Evolutionary conservation across 345 rosid species (phyloP).

Genomic region (Noccaea bulbosa): DNA sequence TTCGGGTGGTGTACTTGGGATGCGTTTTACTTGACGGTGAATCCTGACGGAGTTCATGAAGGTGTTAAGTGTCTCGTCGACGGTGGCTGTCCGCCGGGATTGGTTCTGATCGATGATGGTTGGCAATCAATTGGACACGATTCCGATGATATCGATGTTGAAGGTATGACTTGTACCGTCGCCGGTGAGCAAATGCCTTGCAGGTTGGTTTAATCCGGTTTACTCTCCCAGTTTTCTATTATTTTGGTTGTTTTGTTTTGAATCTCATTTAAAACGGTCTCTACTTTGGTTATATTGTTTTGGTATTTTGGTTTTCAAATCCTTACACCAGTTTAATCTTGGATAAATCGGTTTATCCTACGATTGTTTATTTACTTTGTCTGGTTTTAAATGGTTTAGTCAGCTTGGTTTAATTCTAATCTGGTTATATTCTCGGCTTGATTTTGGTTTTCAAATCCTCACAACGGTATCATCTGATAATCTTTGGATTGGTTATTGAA

Average conservation of each 20-base stretch:
- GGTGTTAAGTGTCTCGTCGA: constrained; percentile 77
- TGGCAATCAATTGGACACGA: constrained; percentile 95
- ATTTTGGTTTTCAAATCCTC: neutral
- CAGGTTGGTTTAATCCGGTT: constrained; percentile 49
- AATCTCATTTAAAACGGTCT: neutral
- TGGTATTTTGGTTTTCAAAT: neutral
- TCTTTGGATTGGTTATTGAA: neutral
- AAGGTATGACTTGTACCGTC: constrained; percentile 68
- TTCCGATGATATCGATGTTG: constrained; percentile 65
- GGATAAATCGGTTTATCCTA: neutral
- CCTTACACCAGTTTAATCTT: neutral
- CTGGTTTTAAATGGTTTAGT: neutral
- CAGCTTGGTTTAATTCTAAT: neutral
- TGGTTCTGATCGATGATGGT: constrained; percentile 93
- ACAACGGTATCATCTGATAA: no score
- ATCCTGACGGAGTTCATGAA: constrained; percentile 78
- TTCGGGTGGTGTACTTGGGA: constrained; percentile 99
- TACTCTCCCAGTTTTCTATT: neutral
- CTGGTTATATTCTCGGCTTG: neutral
- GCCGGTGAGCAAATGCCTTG: constrained; percentile 99
- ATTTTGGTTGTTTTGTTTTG: no score
- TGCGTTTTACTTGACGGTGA: constrained; percentile 86
- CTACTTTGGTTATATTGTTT: neutral
- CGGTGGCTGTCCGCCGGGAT: constrained; percentile 95
- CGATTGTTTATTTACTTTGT: neutral